Evolutionary conservation across 23 red algal genomes (phyloP), one percentile per base, ranked within the genome.

Genomic region (Gracilaria gracilis): DNA sequence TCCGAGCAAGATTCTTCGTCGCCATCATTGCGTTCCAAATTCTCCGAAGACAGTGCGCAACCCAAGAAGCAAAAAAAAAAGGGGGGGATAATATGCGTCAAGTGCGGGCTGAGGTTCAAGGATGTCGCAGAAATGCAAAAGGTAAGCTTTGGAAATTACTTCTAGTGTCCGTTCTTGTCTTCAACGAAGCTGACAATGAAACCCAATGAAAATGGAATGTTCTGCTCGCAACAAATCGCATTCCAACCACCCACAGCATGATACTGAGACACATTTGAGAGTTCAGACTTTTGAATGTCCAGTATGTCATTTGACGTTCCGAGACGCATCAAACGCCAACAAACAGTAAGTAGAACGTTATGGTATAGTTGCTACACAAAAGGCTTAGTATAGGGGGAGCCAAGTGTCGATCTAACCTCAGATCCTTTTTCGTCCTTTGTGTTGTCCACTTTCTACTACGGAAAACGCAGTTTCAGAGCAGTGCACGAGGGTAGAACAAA

Each of bases 401-500:
- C 16, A 19, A 55, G 17, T 17, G 17, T 55, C 9, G 16, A 20
- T 37, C 64, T 36, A 36, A 69, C 64, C 32, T 11, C 3, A 69
- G 6, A 15, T 75, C 25, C 42, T 51, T 1, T 32, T 67, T 31
- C 24, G 28, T 14, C 25, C 33, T 9, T 24, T 33, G 12, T 17
- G n/a, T 31, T 71, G 11, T 40, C 66, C 28, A 35, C 8, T 28
- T 4, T 20, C 20, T 46, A 7, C 36, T 1, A 74, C 4, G 23
- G 9, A 11, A 16, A 7, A 31, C 21, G 8, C 39, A 77, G 72
- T 51, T 77, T 77, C 42, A 20, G 46, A 31, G 46, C 40, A 46
- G 72, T 77, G 4, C 72, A 77, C 21, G 72, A 77, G 50, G 72
- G 72, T 11, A 48, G 25, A 77, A 77, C 27, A 77, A 49, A 28